Conservation (phyloP, 106 monocot genomes). For the Iris macrosiphon region DNA sequence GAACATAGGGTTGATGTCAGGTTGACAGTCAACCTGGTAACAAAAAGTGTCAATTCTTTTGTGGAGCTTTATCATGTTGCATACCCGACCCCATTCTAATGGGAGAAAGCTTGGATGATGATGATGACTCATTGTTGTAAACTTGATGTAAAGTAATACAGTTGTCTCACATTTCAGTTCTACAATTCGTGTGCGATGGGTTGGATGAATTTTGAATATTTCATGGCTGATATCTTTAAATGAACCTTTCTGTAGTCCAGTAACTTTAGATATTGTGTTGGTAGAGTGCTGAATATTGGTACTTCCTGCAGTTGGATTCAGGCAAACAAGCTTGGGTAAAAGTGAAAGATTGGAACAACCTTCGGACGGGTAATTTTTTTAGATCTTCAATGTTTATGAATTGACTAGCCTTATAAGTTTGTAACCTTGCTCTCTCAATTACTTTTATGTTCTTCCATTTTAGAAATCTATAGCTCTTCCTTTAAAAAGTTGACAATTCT, state of each 20-base stretch:
- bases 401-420: neutral
- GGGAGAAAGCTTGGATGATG: too few species aligned
- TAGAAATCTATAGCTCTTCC: too few species aligned
- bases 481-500: neutral
- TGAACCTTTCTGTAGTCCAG: neutral
- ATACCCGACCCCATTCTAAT: too few species aligned
- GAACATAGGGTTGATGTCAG: too few species aligned
- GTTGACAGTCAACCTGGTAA: too few species aligned
- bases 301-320: conserved; percentile 17
- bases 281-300: neutral
- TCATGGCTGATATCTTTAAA: neutral
- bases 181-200: neutral
- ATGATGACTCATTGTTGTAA: too few species aligned
- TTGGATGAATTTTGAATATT: neutral
- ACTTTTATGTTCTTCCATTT: neutral
- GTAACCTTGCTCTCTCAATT: neutral
- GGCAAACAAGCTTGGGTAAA: conserved; percentile 17
- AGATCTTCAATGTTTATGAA: neutral
- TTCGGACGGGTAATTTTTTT: conserved; percentile 9
- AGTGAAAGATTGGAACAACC: conserved; percentile 23
- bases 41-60: too few species aligned
- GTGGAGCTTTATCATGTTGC: too few species aligned
- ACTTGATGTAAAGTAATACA: too few species aligned
- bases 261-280: neutral
- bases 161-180: too few species aligned